Conservation (phyloP, 1,284 basidiomycete genomes). For the Ustilago cynodontis region DNA sequence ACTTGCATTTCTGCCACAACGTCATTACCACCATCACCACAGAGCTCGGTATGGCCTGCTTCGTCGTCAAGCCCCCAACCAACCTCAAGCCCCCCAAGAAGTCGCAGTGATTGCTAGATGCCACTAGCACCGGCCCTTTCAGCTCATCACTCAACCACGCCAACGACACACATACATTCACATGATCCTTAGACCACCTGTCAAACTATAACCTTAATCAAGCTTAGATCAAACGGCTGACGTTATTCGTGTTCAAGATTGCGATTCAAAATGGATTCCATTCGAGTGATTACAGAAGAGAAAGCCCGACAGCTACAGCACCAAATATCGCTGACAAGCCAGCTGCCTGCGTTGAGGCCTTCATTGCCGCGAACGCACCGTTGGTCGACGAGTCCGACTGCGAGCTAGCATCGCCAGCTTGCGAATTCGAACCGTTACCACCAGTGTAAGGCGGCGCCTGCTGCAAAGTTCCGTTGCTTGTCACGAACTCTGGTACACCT, state of each 20-base stretch:
- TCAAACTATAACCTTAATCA: too few relatives aligned
- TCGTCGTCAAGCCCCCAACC: conserved; percentile 47
- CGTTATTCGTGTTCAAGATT: too few relatives aligned
- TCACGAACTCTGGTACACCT: conserved; percentile 60
- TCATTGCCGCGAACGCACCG: neutral
- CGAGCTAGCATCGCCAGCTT: conserved; percentile 16
- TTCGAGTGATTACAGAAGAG: neutral
- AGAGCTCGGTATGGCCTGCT: conserved; percentile 59
- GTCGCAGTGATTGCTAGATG: conserved; percentile 1
- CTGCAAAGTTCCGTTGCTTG: conserved; percentile 42
- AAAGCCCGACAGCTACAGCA: conserved; percentile 5
- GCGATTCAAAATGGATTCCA: too few relatives aligned
- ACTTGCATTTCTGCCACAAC: conserved; percentile 77
- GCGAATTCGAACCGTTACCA: conserved; percentile 53
- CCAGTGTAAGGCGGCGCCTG: conserved; percentile 56
- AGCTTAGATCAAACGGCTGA: too few relatives aligned
- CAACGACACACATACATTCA: too few relatives aligned
- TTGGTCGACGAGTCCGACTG: neutral
- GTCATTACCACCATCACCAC: conserved; percentile 65
- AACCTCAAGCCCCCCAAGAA: conserved; percentile 25
- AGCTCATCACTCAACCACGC: too few relatives aligned
- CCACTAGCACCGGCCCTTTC: too few relatives aligned
- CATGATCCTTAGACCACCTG: too few relatives aligned
- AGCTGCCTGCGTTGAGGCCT: neutral
- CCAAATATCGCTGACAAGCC: neutral